Base-by-base conservation (phyloP, 805 yeast genomes). In the Pichia pseudocactophila region DNA sequence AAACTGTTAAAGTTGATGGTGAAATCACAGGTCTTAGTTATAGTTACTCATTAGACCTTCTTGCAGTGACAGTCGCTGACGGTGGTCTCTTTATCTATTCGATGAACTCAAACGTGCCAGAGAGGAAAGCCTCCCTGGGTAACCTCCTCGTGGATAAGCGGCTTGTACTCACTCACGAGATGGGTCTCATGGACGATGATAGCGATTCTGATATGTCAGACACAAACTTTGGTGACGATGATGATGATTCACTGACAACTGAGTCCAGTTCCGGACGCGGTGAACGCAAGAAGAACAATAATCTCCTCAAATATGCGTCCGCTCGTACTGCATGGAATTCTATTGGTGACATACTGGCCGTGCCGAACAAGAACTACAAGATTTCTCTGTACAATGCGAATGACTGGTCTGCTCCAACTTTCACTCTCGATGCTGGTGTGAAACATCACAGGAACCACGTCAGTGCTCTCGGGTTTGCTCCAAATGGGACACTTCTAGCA, bases 271-370 rank as follows among this genome's bases (percentile, higher is more conserved):
- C 49, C 18, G 45, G 49, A 16, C 37, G 41, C 11, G 39, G 18
- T 16, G 47, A 37, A 5, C 47, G 45, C 59, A 56, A 33, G 70
- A 66, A 32, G 68, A 66, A 52, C 60, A 73, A 34, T 56, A 48
- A 42, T n/a, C 46, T 51, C n/a, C 26, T 48, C 7, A 45, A 41
- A 19, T 42, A 54, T 34, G 37, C 55, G 2, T 44, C 79, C 20
- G 70, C 84, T 0, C 71, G 71, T 34, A 70, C 78, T 2, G 74
- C 72, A 30, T 87, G 95, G 95, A 74, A 78, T 43, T 74, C 82
- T 2, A 68, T 71, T 41, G 95, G 95, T 15, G 74, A 74, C 41
- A 58, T 66, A n/a, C 65, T 87, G 37, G 86, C 88, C 2, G 54
- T 85, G 16, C 88, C 95, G 2, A 65, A 81, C 7, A 63, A 66